A percentile compares a stretch with the other conserved stretches of the same genome.
Evolutionary conservation across 2,329 filamentous ascomycete species (phyloP).

Genomic region (Orbilia oligospora): DNA sequence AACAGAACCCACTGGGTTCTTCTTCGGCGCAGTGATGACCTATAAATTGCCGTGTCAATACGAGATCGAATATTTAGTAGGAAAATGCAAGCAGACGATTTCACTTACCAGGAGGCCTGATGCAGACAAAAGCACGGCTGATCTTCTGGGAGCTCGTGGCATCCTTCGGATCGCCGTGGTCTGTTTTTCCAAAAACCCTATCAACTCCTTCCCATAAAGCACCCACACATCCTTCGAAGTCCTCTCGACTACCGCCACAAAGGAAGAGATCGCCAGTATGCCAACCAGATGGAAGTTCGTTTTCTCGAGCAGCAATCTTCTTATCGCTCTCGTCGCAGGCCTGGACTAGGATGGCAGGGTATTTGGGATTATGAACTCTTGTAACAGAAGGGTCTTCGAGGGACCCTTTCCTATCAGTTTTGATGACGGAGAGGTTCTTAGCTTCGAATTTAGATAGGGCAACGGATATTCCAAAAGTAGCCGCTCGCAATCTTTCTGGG

Average conservation of each 20-base stretch:
- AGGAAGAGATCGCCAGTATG: slow-evolving; percentile 94
- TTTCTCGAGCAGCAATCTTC: slow-evolving; percentile 75
- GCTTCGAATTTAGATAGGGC: slow-evolving; percentile 92
- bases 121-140: slow-evolving; percentile 87
- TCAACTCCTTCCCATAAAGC: slow-evolving; percentile 95
- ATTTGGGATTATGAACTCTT: slow-evolving; percentile 81
- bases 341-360: slow-evolving; percentile 74
- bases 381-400: slow-evolving; percentile 84
- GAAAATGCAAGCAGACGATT: slow-evolving; percentile 2
- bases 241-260: slow-evolving; percentile 85
- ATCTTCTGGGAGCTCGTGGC: slow-evolving; percentile 70
- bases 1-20: slow-evolving; percentile 95
- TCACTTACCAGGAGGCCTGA: slow-evolving; percentile 78
- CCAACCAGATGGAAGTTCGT: slow-evolving; percentile 72
- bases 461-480: slow-evolving; percentile 82
- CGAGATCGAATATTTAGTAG: slow-evolving; percentile 6
- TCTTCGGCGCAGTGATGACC: slow-evolving; percentile 94
- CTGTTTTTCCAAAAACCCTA: slow-evolving; percentile 75
- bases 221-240: slow-evolving; percentile 90
- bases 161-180: slow-evolving; percentile 33
- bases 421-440: slow-evolving; percentile 73
- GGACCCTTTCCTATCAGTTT: slow-evolving; percentile 79
- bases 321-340: slow-evolving; percentile 85
- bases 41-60: slow-evolving; percentile 28
- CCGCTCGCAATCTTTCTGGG: slow-evolving; percentile 89